These are phyloP conservation scores for Huntiella omanensis DNA, from an alignment of 2,329 filamentous ascomycete species.

Conservation along the genomic window DNA sequence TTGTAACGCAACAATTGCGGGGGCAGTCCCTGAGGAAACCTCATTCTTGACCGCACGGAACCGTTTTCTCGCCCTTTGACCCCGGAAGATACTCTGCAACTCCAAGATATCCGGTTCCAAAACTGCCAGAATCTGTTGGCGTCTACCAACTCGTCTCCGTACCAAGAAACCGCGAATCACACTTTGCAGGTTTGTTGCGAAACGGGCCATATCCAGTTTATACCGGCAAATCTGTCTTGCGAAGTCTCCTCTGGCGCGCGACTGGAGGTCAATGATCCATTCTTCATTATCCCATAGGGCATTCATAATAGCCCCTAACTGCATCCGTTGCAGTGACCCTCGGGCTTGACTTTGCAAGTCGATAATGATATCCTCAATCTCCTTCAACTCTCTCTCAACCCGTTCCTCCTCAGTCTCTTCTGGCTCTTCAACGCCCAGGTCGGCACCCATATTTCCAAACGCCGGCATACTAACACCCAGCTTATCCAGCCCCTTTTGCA, in stretches of 20 bases:
- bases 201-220: slow-evolving; percentile 61
- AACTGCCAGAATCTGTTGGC: slow-evolving; percentile 49
- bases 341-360: slow-evolving; percentile 79
- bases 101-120: slow-evolving; percentile 54
- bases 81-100: slow-evolving; percentile 43
- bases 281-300: slow-evolving; percentile 73
- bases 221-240: slow-evolving; percentile 68
- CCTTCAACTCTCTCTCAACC: slow-evolving; percentile 60
- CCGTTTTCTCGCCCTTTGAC: slow-evolving; percentile 3
- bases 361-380: slow-evolving; percentile 51
- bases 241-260: slow-evolving; percentile 74
- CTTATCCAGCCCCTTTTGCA: slow-evolving; percentile 92
- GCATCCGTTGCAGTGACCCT: slow-evolving; percentile 60
- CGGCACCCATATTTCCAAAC: slow-evolving; percentile 92
- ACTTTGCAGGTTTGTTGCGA: slow-evolving; percentile 66
- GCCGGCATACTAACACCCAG: slow-evolving; percentile 91
- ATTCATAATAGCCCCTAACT: slow-evolving; percentile 70
- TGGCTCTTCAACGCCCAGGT: slow-evolving; percentile 73
- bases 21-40: slow-evolving; percentile 12
- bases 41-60: slow-evolving; percentile 7
- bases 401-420: slow-evolving; percentile 83
- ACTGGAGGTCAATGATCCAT: slow-evolving; percentile 62
- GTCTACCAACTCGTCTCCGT: slow-evolving; percentile 41
- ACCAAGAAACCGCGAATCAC: slow-evolving; percentile 56
- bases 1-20: slow-evolving; percentile 60